These are phyloP conservation scores for Fusarium vanettenii DNA, from an alignment of 2,329 filamentous ascomycete genomes.

Conservation along the genomic window DNA sequence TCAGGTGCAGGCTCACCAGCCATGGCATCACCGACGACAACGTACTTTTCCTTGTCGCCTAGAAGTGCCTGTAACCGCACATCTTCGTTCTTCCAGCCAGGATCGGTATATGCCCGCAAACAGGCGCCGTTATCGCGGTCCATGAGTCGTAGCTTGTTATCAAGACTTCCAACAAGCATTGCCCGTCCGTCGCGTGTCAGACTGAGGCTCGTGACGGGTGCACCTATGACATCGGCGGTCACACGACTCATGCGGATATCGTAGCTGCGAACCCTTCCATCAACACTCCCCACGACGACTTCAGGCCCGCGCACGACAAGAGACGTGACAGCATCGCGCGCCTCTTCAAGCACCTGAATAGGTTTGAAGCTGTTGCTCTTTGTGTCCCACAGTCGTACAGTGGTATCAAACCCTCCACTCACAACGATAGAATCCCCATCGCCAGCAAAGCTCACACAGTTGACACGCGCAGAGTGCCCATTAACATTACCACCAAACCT, in stretches of 20 bases:
- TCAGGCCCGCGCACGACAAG: conserved; percentile 62
- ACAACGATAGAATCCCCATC: conserved; percentile 79
- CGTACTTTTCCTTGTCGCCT: conserved; percentile 80
- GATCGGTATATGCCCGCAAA: conserved; percentile 75
- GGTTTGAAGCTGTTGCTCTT: conserved; percentile 67
- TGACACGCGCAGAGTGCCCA: conserved; percentile 79
- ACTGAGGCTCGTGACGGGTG: conserved; percentile 78
- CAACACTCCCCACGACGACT: conserved; percentile 83
- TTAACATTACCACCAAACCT: conserved; percentile 73
- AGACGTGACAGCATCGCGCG: conserved; percentile 73
- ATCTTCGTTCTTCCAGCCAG: conserved; percentile 71
- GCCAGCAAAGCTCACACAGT: conserved; percentile 83
- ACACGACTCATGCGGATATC: conserved; percentile 82
- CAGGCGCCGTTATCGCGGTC: conserved; percentile 80
- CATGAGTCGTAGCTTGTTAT: conserved; percentile 82
- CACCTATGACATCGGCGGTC: conserved; percentile 76
- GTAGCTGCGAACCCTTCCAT: conserved; percentile 84
- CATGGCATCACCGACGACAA: conserved; percentile 84
- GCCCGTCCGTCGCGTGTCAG: conserved; percentile 79
- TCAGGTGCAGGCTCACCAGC: conserved; percentile 38
- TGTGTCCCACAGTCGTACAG: conserved; percentile 80
- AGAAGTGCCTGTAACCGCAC: conserved; percentile 81
- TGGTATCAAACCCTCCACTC: conserved; percentile 80
- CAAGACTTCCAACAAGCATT: conserved; percentile 79
- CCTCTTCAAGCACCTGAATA: conserved; percentile 79